phyloP scores from a whole-genome alignment of 176 grass and related monocot species.

The Eremochloa ophiuroides region DNA sequence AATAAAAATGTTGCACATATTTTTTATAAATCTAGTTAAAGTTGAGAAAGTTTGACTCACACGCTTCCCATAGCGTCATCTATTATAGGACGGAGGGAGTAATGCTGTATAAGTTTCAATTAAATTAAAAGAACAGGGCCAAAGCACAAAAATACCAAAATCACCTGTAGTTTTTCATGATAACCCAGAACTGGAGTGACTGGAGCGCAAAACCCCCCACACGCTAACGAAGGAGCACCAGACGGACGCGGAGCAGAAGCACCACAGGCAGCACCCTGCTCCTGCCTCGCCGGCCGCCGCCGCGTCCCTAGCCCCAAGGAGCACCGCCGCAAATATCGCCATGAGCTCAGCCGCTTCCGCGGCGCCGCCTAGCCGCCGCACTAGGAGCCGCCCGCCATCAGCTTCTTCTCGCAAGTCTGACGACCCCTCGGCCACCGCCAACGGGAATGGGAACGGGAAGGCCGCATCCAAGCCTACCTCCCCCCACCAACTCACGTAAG shows the following conservation, averaged over 20 bases:
- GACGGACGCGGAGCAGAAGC: not conserved
- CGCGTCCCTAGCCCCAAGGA: not conserved
- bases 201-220: not conserved
- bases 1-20: too few relatives aligned
- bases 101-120: too few relatives aligned
- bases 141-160: too few relatives aligned
- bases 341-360: slow-evolving; percentile 31
- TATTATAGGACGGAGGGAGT: too few relatives aligned
- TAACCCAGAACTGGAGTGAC: not conserved
- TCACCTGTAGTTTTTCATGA: too few relatives aligned
- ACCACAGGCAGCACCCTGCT: not conserved
- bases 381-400: slow-evolving; percentile 31
- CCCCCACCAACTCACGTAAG: slow-evolving; percentile 47
- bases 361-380: slow-evolving; percentile 37
- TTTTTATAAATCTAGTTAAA: too few relatives aligned
- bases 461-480: slow-evolving; percentile 43
- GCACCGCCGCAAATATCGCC: not conserved
- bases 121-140: too few relatives aligned
- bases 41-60: too few relatives aligned
- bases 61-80: too few relatives aligned
- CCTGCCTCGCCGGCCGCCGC: slow-evolving; percentile 28
- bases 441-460: slow-evolving; percentile 48
- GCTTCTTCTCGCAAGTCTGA: slow-evolving; percentile 50
- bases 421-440: slow-evolving; percentile 30
- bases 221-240: slow-evolving; percentile 8